phyloP scores from a whole-genome alignment of 371 early-diverging fungal genomes.

The Parasitella parasitica region DNA sequence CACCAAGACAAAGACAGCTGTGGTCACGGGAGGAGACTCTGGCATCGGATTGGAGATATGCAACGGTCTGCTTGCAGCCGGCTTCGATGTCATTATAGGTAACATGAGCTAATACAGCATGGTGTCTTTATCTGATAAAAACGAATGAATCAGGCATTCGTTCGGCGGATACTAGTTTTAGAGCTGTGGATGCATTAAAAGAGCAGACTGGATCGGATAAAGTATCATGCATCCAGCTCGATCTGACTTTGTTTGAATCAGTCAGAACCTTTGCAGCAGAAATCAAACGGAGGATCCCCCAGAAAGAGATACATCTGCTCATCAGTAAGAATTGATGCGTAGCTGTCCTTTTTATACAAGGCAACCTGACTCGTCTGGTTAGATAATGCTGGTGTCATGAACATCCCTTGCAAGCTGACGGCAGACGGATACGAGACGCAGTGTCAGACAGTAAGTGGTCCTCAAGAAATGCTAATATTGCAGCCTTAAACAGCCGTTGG shows the following conservation, averaged over 20 bases:
- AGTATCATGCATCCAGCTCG: constrained; percentile 13
- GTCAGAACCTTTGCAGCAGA: constrained; percentile 22
- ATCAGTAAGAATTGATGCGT: constrained; percentile 30
- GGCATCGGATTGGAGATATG: constrained; percentile 46
- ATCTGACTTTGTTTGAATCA: constrained; percentile 24
- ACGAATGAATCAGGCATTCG: background rate
- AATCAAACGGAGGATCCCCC: constrained; percentile 17
- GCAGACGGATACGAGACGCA: constrained; percentile 72
- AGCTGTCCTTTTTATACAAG: too few relatives aligned
- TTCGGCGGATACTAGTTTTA: background rate
- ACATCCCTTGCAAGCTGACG: constrained; percentile 57
- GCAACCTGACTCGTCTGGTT: background rate
- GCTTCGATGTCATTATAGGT: constrained; percentile 44
- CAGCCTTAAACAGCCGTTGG: background rate
- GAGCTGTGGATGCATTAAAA: background rate
- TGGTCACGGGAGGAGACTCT: constrained; percentile 45
- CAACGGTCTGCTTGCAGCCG: constrained; percentile 30
- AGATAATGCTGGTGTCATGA: constrained; percentile 80
- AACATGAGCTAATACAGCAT: background rate
- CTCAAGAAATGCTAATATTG: background rate
- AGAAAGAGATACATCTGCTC: constrained; percentile 23
- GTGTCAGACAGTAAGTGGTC: constrained; percentile 49
- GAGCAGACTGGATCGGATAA: constrained; percentile 2
- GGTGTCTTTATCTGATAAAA: background rate
- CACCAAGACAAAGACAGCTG: constrained; percentile 3